Base-by-base conservation (phyloP, 306 rosid species). In the Cicer pinnatifidum region DNA sequence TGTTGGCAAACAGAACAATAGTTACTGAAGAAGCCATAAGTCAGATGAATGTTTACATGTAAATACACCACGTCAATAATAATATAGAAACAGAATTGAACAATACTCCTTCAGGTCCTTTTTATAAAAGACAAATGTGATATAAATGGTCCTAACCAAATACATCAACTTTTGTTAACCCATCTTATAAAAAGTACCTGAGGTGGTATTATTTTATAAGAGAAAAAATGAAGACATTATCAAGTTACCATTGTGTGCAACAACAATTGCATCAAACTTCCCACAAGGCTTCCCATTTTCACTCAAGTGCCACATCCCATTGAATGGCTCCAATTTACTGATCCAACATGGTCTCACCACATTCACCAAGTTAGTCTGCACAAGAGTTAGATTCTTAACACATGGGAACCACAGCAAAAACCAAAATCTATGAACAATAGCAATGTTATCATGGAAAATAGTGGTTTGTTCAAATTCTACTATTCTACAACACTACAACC, bases 281-380 rank as follows among this genome's bases (percentile, higher is more conserved):
- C 98, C 97, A 69, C 83, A n/a, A 48, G 96, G 96, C 69, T 86
- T 89, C 67, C 89, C 97, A 60, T 91, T 93, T 84, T 93, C 96
- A 78, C 96, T 91, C 82, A 93, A 82, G 84, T 93, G 86, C 98
- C 98, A 93, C 87, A 83, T 88, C 80, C 98, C 98, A 67, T 91
- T 93, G 77, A 88, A 93, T 10, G 94, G 98, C 86, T 91, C 96
- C 44, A 93, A 71, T 79, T 93, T 88, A 77, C 97, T 93, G 48
- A 89, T 86, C 97, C 97, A 93, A 87, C 96, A 81, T 0, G 96
- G 94, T 63, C 98, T 87, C 79, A 76, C 85, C 81, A 93, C 92
- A 78, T 78, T 81, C 79, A 89, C 87, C 91, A 81, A n/a, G 70
- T 54, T 7, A 73, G 88, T 68, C 98, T 93, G 88, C 88, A 82